Conservation (phyloP, 345 rosid genomes). For the Citrus trifoliata region DNA sequence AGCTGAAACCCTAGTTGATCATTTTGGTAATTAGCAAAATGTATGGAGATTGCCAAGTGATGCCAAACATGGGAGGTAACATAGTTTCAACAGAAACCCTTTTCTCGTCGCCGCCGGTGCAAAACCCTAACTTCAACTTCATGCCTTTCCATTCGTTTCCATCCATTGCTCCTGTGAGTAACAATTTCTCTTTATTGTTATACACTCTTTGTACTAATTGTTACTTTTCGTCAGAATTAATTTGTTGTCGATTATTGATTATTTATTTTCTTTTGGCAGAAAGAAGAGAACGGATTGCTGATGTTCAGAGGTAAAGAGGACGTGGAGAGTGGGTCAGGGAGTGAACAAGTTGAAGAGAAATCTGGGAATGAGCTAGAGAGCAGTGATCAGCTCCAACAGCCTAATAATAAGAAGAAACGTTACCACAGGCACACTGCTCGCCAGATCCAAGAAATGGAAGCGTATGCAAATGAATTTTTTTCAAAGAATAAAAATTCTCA, state of each 20-base stretch:
- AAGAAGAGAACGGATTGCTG: slow-evolving; percentile 65
- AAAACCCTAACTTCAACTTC: slow-evolving; percentile 83
- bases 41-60: slow-evolving; percentile 71
- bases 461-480: slow-evolving; percentile 40
- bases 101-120: slow-evolving; percentile 53
- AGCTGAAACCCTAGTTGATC: slow-evolving; percentile 17
- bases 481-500: neutral
- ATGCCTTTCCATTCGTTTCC: slow-evolving; percentile 65
- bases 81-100: slow-evolving; percentile 55
- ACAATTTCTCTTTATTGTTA: neutral
- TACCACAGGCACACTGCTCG: slow-evolving; percentile 87
- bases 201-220: neutral
- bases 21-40: slow-evolving; percentile 21
- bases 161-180: slow-evolving; percentile 57
- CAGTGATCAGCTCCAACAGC: slow-evolving; percentile 31
- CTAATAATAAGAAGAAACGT: slow-evolving; percentile 69
- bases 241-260: neutral
- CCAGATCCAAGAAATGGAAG: slow-evolving; percentile 98
- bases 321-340: slow-evolving; percentile 79
- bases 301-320: slow-evolving; percentile 52
- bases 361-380: slow-evolving; percentile 65
- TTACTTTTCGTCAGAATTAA: neutral
- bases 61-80: slow-evolving; percentile 62
- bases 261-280: slow-evolving; percentile 19
- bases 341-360: slow-evolving; percentile 73